Evolutionary conservation across 345 rosid genomes (phyloP), one percentile per base, ranked within the genome.

Genomic region (Carallia pectinifolia): DNA sequence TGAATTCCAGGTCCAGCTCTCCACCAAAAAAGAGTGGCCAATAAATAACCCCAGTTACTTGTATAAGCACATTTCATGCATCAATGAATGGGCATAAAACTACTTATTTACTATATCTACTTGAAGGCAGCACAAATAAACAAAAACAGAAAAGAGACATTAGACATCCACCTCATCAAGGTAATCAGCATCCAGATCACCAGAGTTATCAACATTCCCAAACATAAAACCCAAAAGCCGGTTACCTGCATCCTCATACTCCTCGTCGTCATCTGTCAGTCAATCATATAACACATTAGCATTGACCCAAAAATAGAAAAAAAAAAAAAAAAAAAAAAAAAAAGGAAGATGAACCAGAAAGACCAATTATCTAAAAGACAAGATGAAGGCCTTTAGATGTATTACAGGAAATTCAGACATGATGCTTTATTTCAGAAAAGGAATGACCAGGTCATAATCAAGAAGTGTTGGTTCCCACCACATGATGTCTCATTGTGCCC

Each of bases 131-230:
- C 5, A 62, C n/a, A 53, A 19, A 60, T 18, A 7, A 58, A 6
- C 6, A 33, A 55, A 9, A 58, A 48, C 16, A 76, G 52, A 50
- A 48, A 33, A 56, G 1, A 68, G 15, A 67, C 31, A 53, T 12
- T 55, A 34, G 58, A 72, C 8, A 48, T 77, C 50, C 65, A 92
- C 98, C 96, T 92, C 94, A 76, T 95, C 99, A 66, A 95, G 98
- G 79, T 95, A 95, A 85, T 95, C 99, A 65, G 85, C 96, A 72
- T 95, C 99, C 59, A 95, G 93, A 78, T 92, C 98, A 12, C 99
- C 99, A 3, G 94, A 82, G 76, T 92, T 87, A 76, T 95, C 98
- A 71, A 95, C 97, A 75, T 95, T 95, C 56, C 98, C 98, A 58
- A 95, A 95, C 88, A 95, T 89, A 80, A 95, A 95, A 16, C 97